A percentile compares a stretch with the other conserved stretches of the same genome.
Evolutionary conservation across 2,329 filamentous ascomycete species (phyloP).

Genomic region (Ophiocordyceps polyrhachis-furcata): DNA sequence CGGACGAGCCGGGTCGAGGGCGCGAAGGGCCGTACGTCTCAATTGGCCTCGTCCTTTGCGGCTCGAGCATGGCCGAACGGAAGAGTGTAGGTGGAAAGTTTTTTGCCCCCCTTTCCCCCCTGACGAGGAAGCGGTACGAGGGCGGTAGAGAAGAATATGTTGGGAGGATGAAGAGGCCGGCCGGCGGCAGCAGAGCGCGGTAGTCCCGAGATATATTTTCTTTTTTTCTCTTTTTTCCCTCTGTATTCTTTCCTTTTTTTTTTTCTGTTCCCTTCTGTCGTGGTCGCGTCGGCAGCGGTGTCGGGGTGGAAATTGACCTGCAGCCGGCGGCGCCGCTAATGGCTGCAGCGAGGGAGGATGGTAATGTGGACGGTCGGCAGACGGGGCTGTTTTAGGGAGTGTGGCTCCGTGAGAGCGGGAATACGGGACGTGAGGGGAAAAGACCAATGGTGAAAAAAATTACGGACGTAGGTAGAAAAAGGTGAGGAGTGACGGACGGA

Average conservation of each 20-base stretch:
- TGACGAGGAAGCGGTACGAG: too few relatives aligned
- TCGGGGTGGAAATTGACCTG: not conserved
- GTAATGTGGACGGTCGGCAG: not conserved
- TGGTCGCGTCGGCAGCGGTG: not conserved
- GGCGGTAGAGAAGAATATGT: not conserved
- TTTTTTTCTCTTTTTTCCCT: not conserved
- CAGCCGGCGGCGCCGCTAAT: not conserved
- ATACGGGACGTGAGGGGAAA: too few relatives aligned
- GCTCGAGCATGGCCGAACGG: constrained; percentile 12
- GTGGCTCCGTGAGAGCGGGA: not conserved
- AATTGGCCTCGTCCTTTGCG: constrained; percentile 14
- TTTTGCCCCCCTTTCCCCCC: too few relatives aligned
- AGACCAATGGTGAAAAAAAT: too few relatives aligned
- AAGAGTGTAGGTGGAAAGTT: too few relatives aligned
- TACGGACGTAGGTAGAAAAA: too few relatives aligned
- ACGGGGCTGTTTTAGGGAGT: not conserved
- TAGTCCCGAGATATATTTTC: not conserved
- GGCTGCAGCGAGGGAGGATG: not conserved
- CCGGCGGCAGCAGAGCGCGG: not conserved
- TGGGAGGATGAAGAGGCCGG: not conserved
- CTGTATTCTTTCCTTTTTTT: not conserved
- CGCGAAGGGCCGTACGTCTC: constrained; percentile 33
- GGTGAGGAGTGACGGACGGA: too few relatives aligned
- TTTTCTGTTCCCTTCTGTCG: not conserved
- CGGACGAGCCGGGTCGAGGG: constrained; percentile 38